A percentile compares a stretch with the other conserved stretches of the same genome.
These are phyloP conservation scores for Salix suchowensis DNA, from an alignment of 345 rosid genomes.

Conservation along the genomic window DNA sequence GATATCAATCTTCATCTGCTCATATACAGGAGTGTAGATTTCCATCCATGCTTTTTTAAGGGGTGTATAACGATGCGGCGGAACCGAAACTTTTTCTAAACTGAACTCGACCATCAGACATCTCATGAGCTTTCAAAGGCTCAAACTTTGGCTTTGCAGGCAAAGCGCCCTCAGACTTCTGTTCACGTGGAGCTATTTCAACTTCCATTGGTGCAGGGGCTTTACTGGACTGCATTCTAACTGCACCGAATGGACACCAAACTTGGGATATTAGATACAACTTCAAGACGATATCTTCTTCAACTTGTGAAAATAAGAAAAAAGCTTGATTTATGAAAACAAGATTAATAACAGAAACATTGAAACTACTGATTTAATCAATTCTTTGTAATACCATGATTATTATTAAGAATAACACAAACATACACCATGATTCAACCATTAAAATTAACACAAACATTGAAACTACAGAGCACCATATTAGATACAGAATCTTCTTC, in stretches of 20 bases:
- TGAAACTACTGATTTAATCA: not conserved
- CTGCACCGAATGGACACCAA: not conserved
- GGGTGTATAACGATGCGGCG: slow-evolving; percentile 76
- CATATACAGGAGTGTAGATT: slow-evolving; percentile 64
- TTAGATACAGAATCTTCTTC: not conserved
- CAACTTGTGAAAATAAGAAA: not conserved
- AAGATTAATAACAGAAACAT: not conserved
- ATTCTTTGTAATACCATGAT: not conserved
- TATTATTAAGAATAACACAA: not conserved
- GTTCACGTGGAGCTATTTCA: slow-evolving; percentile 24
- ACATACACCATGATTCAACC: not conserved
- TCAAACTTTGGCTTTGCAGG: slow-evolving; percentile 62
- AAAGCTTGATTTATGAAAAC: not conserved
- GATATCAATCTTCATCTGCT: slow-evolving; percentile 84
- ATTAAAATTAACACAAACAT: not conserved
- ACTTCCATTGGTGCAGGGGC: slow-evolving; percentile 41
- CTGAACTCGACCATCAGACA: slow-evolving; percentile 72
- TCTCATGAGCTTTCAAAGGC: slow-evolving; percentile 81
- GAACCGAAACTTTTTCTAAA: slow-evolving; percentile 66
- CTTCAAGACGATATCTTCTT: not conserved
- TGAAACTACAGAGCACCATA: not conserved
- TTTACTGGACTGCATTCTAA: slow-evolving; percentile 8
- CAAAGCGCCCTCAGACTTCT: slow-evolving; percentile 12
- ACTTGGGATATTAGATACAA: too few species aligned
- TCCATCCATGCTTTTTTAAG: slow-evolving; percentile 85